Conservation (phyloP, 345 rosid genomes). For the Eucalyptus sp. region DNA sequence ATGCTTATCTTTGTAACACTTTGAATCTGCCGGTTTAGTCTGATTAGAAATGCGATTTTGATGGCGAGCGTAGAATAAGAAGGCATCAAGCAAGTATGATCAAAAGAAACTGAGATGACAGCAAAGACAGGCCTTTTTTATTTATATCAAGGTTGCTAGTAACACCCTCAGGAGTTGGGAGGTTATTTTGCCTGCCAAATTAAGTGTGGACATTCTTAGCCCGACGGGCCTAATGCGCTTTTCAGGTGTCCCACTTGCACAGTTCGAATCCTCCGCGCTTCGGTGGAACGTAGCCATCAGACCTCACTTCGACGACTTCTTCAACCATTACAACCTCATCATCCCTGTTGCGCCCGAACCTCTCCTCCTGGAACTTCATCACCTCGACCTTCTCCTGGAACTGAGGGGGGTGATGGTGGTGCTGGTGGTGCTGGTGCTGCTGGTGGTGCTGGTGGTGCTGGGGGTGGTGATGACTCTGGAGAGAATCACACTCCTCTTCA, state of each 20-base stretch:
- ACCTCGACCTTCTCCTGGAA: conserved; percentile 26
- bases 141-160: not conserved
- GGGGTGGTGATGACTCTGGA: not conserved
- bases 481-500: not conserved
- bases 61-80: not conserved
- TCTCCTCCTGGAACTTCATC: conserved; percentile 3
- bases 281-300: conserved; percentile 5
- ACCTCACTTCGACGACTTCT: not conserved
- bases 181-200: not conserved
- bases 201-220: not conserved
- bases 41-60: not conserved
- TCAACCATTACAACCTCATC: not conserved
- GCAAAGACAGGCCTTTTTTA: conserved; percentile 12
- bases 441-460: not conserved
- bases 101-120: not conserved
- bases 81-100: not conserved
- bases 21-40: not conserved
- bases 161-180: not conserved
- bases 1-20: not conserved
- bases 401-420: not conserved
- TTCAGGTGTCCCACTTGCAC: conserved; percentile 23
- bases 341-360: not conserved
- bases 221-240: not conserved
- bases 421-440: not conserved
- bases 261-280: conserved; percentile 15